Percentiles rank a stretch among this genome's conserved stretches.
phyloP scores from a whole-genome alignment of 805 yeast species.

The Metschnikowia similis region DNA sequence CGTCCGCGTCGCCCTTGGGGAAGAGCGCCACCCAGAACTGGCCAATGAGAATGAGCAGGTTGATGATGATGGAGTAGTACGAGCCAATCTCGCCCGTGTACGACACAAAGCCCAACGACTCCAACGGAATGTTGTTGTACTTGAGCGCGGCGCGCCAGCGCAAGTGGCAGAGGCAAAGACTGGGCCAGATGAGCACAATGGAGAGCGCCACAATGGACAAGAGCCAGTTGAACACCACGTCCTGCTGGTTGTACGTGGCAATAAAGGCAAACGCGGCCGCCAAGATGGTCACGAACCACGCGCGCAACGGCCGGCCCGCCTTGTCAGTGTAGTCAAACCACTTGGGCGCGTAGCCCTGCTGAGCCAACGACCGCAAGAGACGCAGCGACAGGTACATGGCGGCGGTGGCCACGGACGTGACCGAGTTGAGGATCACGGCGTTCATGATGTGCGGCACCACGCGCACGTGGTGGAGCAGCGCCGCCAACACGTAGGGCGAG shows the following conservation, averaged over 20 bases:
- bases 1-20: slow-evolving; percentile 26
- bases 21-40: slow-evolving; percentile 44
- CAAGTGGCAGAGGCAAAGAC: slow-evolving; percentile 25
- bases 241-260: slow-evolving; percentile 29
- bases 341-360: slow-evolving; percentile 26
- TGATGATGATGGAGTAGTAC: slow-evolving; percentile 27
- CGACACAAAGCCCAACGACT: slow-evolving; percentile 25
- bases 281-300: slow-evolving; percentile 22
- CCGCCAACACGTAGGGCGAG: slow-evolving; percentile 29
- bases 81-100: slow-evolving; percentile 42
- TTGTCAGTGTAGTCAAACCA: slow-evolving; percentile 27
- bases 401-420: slow-evolving; percentile 29
- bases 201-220: slow-evolving; percentile 27
- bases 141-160: slow-evolving; percentile 28
- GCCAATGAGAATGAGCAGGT: slow-evolving; percentile 33
- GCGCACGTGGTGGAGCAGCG: slow-evolving; percentile 23
- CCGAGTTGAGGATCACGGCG: slow-evolving; percentile 30
- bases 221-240: slow-evolving; percentile 29
- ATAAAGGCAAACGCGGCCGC: slow-evolving; percentile 24
- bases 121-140: slow-evolving; percentile 20
- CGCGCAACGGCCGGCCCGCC: slow-evolving; percentile 26
- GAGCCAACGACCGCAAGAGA: slow-evolving; percentile 24
- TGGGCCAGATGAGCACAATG: slow-evolving; percentile 24
- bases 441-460: slow-evolving; percentile 30
- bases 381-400: slow-evolving; percentile 28